A percentile compares a stretch with the other conserved stretches of the same genome.
Evolutionary conservation across 2,329 filamentous ascomycete genomes (phyloP).

Genomic region (Magnaporthales sp.): DNA sequence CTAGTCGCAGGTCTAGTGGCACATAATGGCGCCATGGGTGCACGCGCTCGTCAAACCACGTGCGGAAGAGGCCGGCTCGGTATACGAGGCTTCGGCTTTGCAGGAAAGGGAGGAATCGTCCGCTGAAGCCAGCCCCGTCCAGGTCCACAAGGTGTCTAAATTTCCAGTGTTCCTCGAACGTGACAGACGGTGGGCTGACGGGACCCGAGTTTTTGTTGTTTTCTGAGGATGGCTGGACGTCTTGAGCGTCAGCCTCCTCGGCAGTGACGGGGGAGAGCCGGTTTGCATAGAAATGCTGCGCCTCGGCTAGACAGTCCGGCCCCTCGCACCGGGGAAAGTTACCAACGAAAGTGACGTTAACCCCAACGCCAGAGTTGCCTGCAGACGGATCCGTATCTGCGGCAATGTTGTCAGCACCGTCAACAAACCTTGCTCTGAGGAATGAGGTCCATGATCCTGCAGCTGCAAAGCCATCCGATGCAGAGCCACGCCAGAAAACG

Average conservation of each 20-base stretch:
- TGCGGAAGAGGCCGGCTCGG: conserved; percentile 51
- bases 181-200: conserved; percentile 11
- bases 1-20: conserved; percentile 41
- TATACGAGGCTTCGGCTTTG: conserved; percentile 42
- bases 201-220: neutral
- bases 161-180: conserved; percentile 26
- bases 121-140: conserved; percentile 45
- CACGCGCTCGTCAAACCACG: conserved; percentile 56
- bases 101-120: conserved; percentile 42
- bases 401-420: conserved; percentile 26
- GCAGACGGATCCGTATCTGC: conserved; percentile 8
- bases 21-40: conserved; percentile 56
- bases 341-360: conserved; percentile 30
- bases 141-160: conserved; percentile 51
- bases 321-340: conserved; percentile 23
- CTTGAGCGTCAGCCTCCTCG: neutral
- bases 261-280: neutral
- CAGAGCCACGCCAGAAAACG: conserved; percentile 46
- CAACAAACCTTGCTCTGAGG: conserved; percentile 50
- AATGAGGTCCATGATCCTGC: conserved; percentile 47
- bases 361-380: conserved; percentile 3
- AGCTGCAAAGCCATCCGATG: conserved; percentile 39
- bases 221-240: neutral
- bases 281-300: conserved; percentile 21
- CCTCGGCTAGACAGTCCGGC: conserved; percentile 22